Conservation (phyloP, 2,329 filamentous ascomycete genomes). For the Macrophomina pseudophaseolina region DNA sequence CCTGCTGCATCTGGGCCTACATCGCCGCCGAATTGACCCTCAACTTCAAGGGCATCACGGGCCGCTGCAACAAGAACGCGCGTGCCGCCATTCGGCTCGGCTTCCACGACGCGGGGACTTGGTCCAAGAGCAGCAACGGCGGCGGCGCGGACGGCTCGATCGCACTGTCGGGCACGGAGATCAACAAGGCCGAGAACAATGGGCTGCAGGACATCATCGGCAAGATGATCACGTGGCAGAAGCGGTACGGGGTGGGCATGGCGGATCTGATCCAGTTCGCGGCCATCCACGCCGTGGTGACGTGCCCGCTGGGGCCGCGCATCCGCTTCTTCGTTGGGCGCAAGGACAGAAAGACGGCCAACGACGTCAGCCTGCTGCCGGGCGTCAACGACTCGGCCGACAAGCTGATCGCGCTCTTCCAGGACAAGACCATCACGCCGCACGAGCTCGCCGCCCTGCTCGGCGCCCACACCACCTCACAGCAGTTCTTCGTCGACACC, state of each 20-base stretch:
- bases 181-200: slow-evolving; percentile 47
- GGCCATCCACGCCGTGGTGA: slow-evolving; percentile 33
- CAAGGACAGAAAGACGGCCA: slow-evolving; percentile 48
- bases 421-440: slow-evolving; percentile 57
- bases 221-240: slow-evolving; percentile 46
- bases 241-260: slow-evolving; percentile 53
- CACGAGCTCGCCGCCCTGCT: slow-evolving; percentile 60
- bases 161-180: slow-evolving; percentile 44
- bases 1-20: slow-evolving; percentile 44
- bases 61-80: slow-evolving; percentile 37
- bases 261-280: slow-evolving; percentile 62
- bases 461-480: slow-evolving; percentile 59
- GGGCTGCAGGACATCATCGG: slow-evolving; percentile 52
- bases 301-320: slow-evolving; percentile 59
- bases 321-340: slow-evolving; percentile 59
- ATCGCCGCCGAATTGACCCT: slow-evolving; percentile 39
- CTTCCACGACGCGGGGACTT: slow-evolving; percentile 43
- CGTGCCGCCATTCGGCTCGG: slow-evolving; percentile 39
- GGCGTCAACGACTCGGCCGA: slow-evolving; percentile 48
- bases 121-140: slow-evolving; percentile 39
- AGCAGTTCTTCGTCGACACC: slow-evolving; percentile 54
- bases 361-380: slow-evolving; percentile 54
- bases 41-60: slow-evolving; percentile 34
- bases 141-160: slow-evolving; percentile 51
- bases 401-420: slow-evolving; percentile 54